These are phyloP conservation scores for Leccinum subrobustum DNA, from an alignment of 1,284 basidiomycete species.

Conservation along the genomic window DNA sequence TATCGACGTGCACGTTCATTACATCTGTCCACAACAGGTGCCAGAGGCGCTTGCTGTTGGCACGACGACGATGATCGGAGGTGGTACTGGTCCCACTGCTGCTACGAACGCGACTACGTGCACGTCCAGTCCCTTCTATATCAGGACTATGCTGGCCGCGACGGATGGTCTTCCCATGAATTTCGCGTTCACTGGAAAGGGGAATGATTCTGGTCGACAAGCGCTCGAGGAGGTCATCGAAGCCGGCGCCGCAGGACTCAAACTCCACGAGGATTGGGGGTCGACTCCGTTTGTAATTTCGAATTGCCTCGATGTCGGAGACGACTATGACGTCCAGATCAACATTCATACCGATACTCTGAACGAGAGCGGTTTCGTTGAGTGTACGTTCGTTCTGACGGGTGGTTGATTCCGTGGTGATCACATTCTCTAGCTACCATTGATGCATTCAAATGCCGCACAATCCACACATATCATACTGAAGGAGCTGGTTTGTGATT, in stretches of 20 bases:
- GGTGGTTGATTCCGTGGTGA: background rate
- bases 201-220: conserved; percentile 81
- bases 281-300: conserved; percentile 85
- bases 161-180: conserved; percentile 91
- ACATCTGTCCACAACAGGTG: conserved; percentile 92
- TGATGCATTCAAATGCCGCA: conserved; percentile 85
- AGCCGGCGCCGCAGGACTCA: conserved; percentile 90
- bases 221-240: conserved; percentile 82
- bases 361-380: conserved; percentile 93
- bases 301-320: conserved; percentile 79
- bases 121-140: conserved; percentile 86
- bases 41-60: conserved; percentile 67
- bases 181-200: conserved; percentile 91
- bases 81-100: conserved; percentile 91
- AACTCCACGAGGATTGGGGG: conserved; percentile 99
- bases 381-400: conserved; percentile 50
- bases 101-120: conserved; percentile 93
- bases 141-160: conserved; percentile 85
- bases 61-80: conserved; percentile 88
- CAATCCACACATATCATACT: conserved; percentile 97
- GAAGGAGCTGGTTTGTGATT: conserved; percentile 83
- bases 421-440: conserved; percentile 67
- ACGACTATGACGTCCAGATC: conserved; percentile 94
- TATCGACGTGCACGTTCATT: conserved; percentile 91
- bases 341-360: conserved; percentile 98